phyloP scores from a whole-genome alignment of 2,329 filamentous ascomycete genomes.

The Colletotrichum spaethianum region DNA sequence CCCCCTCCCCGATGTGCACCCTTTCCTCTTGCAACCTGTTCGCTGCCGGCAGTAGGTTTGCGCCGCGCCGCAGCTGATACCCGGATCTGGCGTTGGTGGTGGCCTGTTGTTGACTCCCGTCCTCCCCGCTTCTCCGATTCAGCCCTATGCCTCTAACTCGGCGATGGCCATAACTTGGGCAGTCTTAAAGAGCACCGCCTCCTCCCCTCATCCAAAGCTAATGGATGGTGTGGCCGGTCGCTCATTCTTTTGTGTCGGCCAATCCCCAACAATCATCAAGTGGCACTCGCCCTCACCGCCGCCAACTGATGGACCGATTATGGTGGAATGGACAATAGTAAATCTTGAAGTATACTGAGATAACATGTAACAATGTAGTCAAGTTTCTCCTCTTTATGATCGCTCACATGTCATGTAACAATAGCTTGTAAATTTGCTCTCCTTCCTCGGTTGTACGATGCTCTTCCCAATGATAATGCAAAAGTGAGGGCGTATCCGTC shows the following conservation, averaged over 20 bases:
- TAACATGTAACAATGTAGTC: background rate
- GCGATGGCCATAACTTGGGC: background rate
- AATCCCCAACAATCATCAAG: background rate
- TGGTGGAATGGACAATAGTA: no score
- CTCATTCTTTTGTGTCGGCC: background rate
- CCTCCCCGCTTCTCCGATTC: constrained; percentile 9
- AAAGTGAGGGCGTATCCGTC: background rate
- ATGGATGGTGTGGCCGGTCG: no score
- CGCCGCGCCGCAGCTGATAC: constrained; percentile 2
- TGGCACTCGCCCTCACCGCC: background rate
- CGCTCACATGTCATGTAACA: constrained; percentile 21
- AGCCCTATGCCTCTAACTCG: constrained; percentile 28
- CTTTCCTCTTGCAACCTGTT: background rate
- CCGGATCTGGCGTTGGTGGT: background rate
- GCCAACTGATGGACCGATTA: background rate
- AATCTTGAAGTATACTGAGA: constrained; percentile 16
- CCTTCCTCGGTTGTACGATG: background rate
- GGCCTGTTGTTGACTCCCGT: background rate
- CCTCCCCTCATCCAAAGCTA: background rate
- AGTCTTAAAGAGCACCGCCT: constrained; percentile 11
- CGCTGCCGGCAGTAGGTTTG: background rate
- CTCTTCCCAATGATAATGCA: background rate
- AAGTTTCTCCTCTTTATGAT: background rate
- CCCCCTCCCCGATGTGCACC: background rate
- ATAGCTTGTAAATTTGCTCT: constrained; percentile 1